These are phyloP conservation scores for Fusarium domesticum DNA, from an alignment of 2,329 filamentous ascomycete genomes.

Conservation along the genomic window DNA sequence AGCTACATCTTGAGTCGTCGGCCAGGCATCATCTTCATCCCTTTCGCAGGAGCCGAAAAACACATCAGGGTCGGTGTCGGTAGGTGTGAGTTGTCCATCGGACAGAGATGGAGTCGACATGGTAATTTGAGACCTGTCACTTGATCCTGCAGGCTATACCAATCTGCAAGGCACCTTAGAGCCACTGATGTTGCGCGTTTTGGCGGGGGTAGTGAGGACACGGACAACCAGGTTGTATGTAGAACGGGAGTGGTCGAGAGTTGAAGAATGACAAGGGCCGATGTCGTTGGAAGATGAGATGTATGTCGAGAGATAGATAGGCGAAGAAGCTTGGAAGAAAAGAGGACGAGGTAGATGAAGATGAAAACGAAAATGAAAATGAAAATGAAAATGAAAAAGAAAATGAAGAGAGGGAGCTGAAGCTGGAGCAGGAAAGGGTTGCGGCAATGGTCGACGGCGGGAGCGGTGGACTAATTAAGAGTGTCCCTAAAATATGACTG, in stretches of 20 bases:
- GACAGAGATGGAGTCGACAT: conserved; percentile 30
- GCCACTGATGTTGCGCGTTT: conserved; percentile 27
- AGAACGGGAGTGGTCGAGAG: conserved; percentile 5
- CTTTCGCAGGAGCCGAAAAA: conserved; percentile 17
- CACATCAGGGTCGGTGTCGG: conserved; percentile 28
- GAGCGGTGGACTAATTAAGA: not conserved
- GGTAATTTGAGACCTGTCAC: conserved; percentile 18
- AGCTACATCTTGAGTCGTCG: conserved; percentile 26
- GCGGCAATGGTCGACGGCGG: not conserved
- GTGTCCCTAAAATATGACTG: not conserved
- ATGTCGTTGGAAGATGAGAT: conserved; percentile 5
- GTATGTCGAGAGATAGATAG: conserved; percentile 10
- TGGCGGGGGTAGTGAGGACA: conserved; percentile 10
- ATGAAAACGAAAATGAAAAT: too few relatives aligned
- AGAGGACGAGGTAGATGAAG: conserved; percentile 1
- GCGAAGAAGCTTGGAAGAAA: conserved; percentile 7
- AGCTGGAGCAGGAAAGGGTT: conserved; percentile 2
- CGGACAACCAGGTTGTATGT: conserved; percentile 5
- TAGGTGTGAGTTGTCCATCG: conserved; percentile 28
- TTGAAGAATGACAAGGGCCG: conserved; percentile 4
- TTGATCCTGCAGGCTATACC: conserved; percentile 22
- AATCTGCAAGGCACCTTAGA: conserved; percentile 27
- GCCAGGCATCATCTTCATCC: conserved; percentile 25
- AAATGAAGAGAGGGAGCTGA: conserved; percentile 7
- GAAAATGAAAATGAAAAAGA: conserved; percentile 14